Percentiles rank a stretch among this genome's conserved stretches.
Conservation (phyloP, 2,329 filamentous ascomycete genomes). For the Microsporum audouinii region DNA sequence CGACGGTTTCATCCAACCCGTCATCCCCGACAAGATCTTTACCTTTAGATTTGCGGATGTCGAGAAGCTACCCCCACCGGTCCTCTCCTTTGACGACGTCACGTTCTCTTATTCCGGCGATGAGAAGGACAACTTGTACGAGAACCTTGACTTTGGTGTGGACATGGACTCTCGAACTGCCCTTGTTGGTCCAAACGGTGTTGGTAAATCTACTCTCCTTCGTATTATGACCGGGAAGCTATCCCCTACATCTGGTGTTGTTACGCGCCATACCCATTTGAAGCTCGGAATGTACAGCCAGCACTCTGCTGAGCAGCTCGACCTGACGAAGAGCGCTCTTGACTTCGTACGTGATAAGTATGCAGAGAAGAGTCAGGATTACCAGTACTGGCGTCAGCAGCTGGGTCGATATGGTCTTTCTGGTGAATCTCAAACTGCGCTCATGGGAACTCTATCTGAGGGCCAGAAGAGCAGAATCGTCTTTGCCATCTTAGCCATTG, state of each 20-base stretch:
- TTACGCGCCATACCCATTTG: constrained; percentile 91
- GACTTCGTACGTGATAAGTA: constrained; percentile 98
- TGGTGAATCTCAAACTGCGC: constrained; percentile 85
- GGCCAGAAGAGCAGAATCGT: constrained; percentile 98
- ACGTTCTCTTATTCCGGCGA: constrained; percentile 97
- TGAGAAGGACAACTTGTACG: constrained; percentile 81
- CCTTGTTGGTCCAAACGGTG: constrained; percentile 98
- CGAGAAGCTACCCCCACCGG: constrained; percentile 96
- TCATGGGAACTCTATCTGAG: constrained; percentile 96
- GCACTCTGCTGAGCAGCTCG: constrained; percentile 96
- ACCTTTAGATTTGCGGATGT: constrained; percentile 97
- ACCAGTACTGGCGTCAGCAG: constrained; percentile 99
- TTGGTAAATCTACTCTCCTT: constrained; percentile 99
- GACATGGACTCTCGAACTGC: constrained; percentile 99
- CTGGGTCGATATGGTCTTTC: constrained; percentile 87
- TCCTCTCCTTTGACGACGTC: constrained; percentile 91
- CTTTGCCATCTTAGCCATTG: constrained; percentile 90
- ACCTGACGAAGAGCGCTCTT: constrained; percentile 91
- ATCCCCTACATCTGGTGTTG: constrained; percentile 66
- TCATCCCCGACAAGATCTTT: constrained; percentile 75
- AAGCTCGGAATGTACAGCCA: constrained; percentile 98
- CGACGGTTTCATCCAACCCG: constrained; percentile 93
- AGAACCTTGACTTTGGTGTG: constrained; percentile 93
- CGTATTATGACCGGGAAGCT: constrained; percentile 99
- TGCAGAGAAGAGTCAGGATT: constrained; percentile 76